These are phyloP conservation scores for Physcia stellaris DNA, from an alignment of 495 filamentous ascomycete species.

Conservation along the genomic window DNA sequence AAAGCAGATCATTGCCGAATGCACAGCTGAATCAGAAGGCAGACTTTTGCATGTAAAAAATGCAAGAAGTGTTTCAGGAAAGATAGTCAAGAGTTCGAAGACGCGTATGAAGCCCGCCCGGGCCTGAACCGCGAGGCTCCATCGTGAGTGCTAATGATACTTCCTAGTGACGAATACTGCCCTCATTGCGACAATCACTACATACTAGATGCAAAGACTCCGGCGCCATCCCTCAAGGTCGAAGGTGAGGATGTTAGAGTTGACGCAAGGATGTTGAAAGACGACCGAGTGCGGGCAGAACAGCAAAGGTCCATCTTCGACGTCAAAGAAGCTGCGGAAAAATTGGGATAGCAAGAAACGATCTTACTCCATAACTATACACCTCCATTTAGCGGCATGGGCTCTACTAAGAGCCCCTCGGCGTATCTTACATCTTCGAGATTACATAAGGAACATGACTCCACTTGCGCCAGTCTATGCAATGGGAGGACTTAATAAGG, in stretches of 20 bases:
- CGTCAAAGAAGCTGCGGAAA: slow-evolving; percentile 54
- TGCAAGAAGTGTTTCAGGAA: slow-evolving; percentile 97
- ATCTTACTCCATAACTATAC: too few relatives aligned
- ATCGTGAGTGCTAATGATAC: background rate
- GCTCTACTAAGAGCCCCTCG: too few relatives aligned
- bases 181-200: slow-evolving; percentile 99
- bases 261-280: slow-evolving; percentile 83
- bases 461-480: too few relatives aligned
- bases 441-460: too few relatives aligned
- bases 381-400: too few relatives aligned
- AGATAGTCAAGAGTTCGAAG: slow-evolving; percentile 80
- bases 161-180: slow-evolving; percentile 82
- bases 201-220: slow-evolving; percentile 72
- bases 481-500: too few relatives aligned
- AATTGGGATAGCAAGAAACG: too few relatives aligned
- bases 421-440: too few relatives aligned
- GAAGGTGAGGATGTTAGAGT: slow-evolving; percentile 82
- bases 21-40: too few relatives aligned
- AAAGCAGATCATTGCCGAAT: too few relatives aligned
- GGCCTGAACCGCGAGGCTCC: background rate
- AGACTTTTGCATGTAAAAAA: slow-evolving; percentile 89
- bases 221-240: slow-evolving; percentile 64
- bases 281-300: slow-evolving; percentile 62
- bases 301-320: slow-evolving; percentile 56
- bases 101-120: slow-evolving; percentile 45